Evolutionary conservation across 345 rosid species (phyloP).

Genomic region (Stellera chamaejasme): DNA sequence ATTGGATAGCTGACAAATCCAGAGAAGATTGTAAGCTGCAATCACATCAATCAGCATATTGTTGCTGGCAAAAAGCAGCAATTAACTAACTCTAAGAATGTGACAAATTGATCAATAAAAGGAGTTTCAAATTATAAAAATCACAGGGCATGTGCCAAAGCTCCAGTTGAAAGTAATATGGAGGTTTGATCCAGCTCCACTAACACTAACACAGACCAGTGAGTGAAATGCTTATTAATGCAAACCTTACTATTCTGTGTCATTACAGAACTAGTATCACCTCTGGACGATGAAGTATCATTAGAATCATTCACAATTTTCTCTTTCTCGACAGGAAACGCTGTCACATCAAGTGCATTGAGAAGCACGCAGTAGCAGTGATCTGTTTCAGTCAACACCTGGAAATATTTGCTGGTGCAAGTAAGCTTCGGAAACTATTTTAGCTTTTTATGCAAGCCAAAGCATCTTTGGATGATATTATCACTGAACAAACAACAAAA

Average conservation of each 20-base stretch:
- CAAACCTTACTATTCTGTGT: slow-evolving; percentile 62
- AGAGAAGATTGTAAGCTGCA: slow-evolving; percentile 95
- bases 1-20: slow-evolving; percentile 98
- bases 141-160: no score
- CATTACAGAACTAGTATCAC: slow-evolving; percentile 28
- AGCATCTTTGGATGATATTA: no score
- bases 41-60: slow-evolving; percentile 21
- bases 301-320: slow-evolving; percentile 38
- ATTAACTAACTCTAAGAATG: neutral
- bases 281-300: slow-evolving; percentile 21
- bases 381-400: slow-evolving; percentile 84
- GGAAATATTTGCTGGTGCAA: slow-evolving; percentile 12
- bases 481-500: no score
- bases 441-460: no score
- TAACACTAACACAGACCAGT: no score
- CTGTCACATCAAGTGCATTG: slow-evolving; percentile 89
- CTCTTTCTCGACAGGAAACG: slow-evolving; percentile 62
- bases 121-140: no score
- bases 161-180: no score
- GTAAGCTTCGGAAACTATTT: no score
- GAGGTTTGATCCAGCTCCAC: no score
- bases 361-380: slow-evolving; percentile 95
- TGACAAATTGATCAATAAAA: no score
- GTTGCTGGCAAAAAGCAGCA: slow-evolving; percentile 4
- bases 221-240: slow-evolving; percentile 12